Conservation (phyloP, 2,329 filamentous ascomycete genomes). For the Geosmithia flava region DNA sequence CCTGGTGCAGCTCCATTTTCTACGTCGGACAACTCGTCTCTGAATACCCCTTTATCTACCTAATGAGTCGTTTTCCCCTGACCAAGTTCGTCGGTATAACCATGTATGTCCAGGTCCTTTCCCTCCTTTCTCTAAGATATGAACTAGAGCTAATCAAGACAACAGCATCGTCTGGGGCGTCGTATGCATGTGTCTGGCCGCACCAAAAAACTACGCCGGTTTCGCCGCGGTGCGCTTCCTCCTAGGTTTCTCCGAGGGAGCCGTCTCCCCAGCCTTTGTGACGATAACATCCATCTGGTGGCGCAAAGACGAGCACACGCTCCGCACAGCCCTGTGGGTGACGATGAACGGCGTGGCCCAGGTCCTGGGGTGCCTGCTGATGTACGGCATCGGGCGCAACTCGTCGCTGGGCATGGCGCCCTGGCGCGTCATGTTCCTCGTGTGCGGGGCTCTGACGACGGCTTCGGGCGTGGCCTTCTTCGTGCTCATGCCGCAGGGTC, state of each 20-base stretch:
- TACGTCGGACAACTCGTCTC: constrained; percentile 31
- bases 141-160: no score
- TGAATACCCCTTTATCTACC: constrained; percentile 36
- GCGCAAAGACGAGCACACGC: constrained; percentile 13
- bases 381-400: constrained; percentile 12
- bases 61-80: constrained; percentile 35
- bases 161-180: constrained; percentile 3
- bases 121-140: no score
- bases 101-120: no score
- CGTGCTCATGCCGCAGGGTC: constrained; percentile 30
- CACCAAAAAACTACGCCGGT: constrained; percentile 8
- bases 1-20: constrained; percentile 33
- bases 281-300: constrained; percentile 19
- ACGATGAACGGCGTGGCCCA: constrained; percentile 16
- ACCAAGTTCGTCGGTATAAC: constrained; percentile 38
- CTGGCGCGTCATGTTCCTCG: constrained; percentile 34
- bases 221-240: constrained; percentile 13
- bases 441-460: constrained; percentile 34
- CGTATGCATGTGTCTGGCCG: constrained; percentile 4
- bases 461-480: constrained; percentile 29
- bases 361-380: constrained; percentile 13
- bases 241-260: constrained; percentile 16
- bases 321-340: constrained; percentile 15
- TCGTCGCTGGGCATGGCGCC: constrained; percentile 20
- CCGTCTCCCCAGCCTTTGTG: constrained; percentile 18